Base-by-base conservation (phyloP, 176 grass and related monocot genomes). In the Pharus latifolius region DNA sequence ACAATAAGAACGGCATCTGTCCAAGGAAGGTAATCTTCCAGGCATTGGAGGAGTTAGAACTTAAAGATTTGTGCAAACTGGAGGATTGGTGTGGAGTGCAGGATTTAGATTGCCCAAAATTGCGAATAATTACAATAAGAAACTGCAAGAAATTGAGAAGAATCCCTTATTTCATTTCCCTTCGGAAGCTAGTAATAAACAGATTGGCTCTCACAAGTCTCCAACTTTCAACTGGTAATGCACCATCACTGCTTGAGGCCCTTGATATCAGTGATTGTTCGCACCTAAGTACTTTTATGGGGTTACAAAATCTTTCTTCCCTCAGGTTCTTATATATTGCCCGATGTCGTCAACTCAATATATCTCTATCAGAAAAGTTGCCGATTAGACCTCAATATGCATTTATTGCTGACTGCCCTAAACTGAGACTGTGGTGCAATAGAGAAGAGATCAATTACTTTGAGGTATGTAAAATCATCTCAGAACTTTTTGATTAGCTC, bases 31-130 rank as follows among this genome's bases (percentile, higher is more conserved):
- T 38, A 64, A 38, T 49, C 14, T 65, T 76, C 29, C 73, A 58
- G 40, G 14, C 34, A 6, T 26, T 76, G 33, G 34, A 42, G 73
- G 60, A 76, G 11, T 10, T 76, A 65, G 59, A 65, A 31, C 13
- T 76, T 14, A 24, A 65, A 43, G 15, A 26, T 22, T 53, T 76
- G 24, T 30, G 23, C 2, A 8, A 65, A 31, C 60, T 76, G 17
- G 47, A 43, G 0, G 46, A 65, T 3, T 76, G 59, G 73, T 54
- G 6, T 53, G 13, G 4, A 20, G 4, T 22, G 10, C 46, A 43
- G 17, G 59, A 76, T 64, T 76, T 60, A 30, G 73, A 76, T 42
- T 76, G 3, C 47, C 73, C 73, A 27, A 76, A 76, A 35, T 13
- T 76, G 16, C 33, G 53, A 16, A 76, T 5, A 2, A 10, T 76